Evolutionary conservation across 768 basidiomycete species (phyloP).

Genomic region (Leucosporidium scottii): DNA sequence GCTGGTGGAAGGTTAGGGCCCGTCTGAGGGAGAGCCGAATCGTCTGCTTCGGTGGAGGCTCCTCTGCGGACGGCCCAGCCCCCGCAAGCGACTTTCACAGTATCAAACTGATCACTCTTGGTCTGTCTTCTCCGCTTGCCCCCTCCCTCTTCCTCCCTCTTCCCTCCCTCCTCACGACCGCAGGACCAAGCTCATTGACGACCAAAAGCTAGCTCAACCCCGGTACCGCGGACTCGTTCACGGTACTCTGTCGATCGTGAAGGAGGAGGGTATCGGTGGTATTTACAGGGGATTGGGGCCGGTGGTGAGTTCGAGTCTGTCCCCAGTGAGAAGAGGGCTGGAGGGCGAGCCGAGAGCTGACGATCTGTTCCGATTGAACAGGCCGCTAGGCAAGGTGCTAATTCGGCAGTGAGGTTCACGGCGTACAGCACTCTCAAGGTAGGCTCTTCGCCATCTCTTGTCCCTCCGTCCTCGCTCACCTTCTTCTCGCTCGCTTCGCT

Average conservation of each 20-base stretch:
- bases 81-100: too few relatives aligned
- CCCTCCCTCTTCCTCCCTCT: too few relatives aligned
- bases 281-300: constrained; percentile 84
- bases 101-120: too few relatives aligned
- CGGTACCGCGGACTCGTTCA: constrained; percentile 81
- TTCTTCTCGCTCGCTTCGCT: too few relatives aligned
- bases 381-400: constrained; percentile 98
- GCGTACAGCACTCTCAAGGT: constrained; percentile 82
- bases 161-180: background rate
- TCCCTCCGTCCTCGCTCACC: too few relatives aligned
- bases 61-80: too few relatives aligned
- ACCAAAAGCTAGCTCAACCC: constrained; percentile 75
- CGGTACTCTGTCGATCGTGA: constrained; percentile 70
- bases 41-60: too few relatives aligned
- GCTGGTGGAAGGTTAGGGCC: too few relatives aligned
- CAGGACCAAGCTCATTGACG: constrained; percentile 95
- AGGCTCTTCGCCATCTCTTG: too few relatives aligned
- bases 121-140: too few relatives aligned
- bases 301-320: constrained; percentile 62
- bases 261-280: constrained; percentile 70
- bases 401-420: constrained; percentile 92
- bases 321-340: too few relatives aligned
- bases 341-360: background rate
- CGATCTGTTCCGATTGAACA: constrained; percentile 40
- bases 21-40: too few relatives aligned